These are phyloP conservation scores for Scytalidium lignicola DNA, from an alignment of 2,329 filamentous ascomycete genomes.

Conservation along the genomic window DNA sequence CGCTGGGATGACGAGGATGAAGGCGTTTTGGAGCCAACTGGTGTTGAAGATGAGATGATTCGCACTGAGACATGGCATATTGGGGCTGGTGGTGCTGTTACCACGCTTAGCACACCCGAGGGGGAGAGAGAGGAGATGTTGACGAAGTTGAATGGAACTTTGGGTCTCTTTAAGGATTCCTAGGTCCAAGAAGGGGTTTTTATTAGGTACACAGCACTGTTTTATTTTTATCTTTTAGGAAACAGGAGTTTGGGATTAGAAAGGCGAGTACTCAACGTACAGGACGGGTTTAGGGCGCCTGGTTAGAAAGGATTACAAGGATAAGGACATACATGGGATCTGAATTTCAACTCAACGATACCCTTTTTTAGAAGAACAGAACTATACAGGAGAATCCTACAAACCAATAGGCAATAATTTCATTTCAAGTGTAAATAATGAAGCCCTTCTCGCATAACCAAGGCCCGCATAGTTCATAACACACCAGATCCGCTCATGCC, in stretches of 20 bases:
- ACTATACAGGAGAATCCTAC: not conserved
- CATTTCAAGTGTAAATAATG: no score
- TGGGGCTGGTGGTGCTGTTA: constrained; percentile 87
- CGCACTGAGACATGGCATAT: constrained; percentile 65
- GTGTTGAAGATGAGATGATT: constrained; percentile 23
- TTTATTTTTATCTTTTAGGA: not conserved
- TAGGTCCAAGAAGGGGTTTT: constrained; percentile 12
- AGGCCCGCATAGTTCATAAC: not conserved
- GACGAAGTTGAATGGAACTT: constrained; percentile 47
- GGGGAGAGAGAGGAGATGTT: constrained; percentile 92
- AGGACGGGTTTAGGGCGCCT: not conserved
- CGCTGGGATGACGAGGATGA: constrained; percentile 57
- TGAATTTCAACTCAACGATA: not conserved
- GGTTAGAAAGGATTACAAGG: not conserved
- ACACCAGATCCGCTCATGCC: not conserved
- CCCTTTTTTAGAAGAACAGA: not conserved
- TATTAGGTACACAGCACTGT: not conserved
- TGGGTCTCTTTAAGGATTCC: constrained; percentile 19
- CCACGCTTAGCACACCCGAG: constrained; percentile 71
- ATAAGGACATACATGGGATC: not conserved
- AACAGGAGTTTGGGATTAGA: not conserved
- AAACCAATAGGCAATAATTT: not conserved
- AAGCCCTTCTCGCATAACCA: not conserved
- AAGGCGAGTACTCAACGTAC: not conserved
- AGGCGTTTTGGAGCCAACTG: constrained; percentile 16